Conservation (phyloP, 129 eudicot species). For the Lactuca saligna region DNA sequence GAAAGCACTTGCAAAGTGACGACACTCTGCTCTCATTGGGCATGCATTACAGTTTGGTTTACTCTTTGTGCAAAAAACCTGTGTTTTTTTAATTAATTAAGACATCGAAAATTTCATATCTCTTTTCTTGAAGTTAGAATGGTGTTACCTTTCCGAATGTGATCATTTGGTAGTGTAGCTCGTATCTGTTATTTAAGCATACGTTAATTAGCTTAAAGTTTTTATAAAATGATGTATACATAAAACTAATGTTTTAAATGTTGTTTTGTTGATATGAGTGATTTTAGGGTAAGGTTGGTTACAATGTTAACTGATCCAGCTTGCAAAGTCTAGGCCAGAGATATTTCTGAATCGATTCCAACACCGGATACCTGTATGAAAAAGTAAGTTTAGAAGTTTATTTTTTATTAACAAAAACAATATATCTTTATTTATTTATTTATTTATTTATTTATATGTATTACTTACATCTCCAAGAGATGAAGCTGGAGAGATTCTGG, state of each 20-base stretch:
- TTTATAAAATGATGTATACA: not conserved
- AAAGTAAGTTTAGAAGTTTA: slow-evolving; percentile 18
- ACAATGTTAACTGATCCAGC: slow-evolving; percentile 92
- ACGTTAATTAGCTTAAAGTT: slow-evolving; percentile 23
- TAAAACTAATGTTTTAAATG: not conserved
- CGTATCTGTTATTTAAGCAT: slow-evolving; percentile 63
- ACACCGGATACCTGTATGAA: slow-evolving; percentile 73
- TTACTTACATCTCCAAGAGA: slow-evolving; percentile 81
- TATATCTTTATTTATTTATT: not conserved
- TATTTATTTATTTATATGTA: not conserved
- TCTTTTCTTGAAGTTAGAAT: not conserved
- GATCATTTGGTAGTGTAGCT: slow-evolving; percentile 96
- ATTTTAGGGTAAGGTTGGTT: slow-evolving; percentile 33
- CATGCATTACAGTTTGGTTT: slow-evolving; percentile 97
- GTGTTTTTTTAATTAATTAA: slow-evolving; percentile 22
- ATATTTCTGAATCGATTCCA: slow-evolving; percentile 86
- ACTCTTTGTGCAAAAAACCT: slow-evolving; percentile 98
- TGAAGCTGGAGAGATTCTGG: slow-evolving; percentile 92
- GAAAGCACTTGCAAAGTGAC: slow-evolving; percentile 98
- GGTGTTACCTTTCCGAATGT: slow-evolving; percentile 92
- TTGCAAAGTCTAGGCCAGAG: slow-evolving; percentile 99
- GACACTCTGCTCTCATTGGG: slow-evolving; percentile 95
- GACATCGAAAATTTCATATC: not conserved
- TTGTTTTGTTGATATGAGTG: slow-evolving; percentile 8
- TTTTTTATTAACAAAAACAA: not conserved